Percentiles rank a stretch among this genome's conserved stretches.
These are phyloP conservation scores for Candida endomychidarum DNA, from an alignment of 805 yeast species.

Conservation along the genomic window DNA sequence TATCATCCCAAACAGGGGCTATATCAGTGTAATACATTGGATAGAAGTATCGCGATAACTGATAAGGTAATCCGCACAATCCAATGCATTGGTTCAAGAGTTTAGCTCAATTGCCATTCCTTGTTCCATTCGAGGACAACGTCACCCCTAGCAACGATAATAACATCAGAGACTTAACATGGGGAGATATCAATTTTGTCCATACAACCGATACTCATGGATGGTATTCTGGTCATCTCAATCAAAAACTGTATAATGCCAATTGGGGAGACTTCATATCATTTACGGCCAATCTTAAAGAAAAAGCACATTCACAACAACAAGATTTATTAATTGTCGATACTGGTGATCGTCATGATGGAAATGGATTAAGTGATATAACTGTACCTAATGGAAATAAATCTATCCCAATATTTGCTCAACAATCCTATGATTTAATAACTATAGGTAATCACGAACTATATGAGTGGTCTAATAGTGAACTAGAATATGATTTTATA, in stretches of 20 bases:
- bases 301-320: constrained; percentile 41
- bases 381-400: constrained; percentile 68
- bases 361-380: constrained; percentile 85
- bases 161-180: constrained; percentile 47
- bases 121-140: neutral
- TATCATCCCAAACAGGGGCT: too few relatives aligned
- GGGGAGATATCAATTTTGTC: constrained; percentile 79
- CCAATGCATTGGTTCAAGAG: constrained; percentile 5
- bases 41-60: too few relatives aligned
- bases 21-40: too few relatives aligned
- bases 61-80: neutral
- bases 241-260: constrained; percentile 73
- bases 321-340: constrained; percentile 76
- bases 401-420: constrained; percentile 62
- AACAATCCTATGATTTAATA: constrained; percentile 69
- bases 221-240: constrained; percentile 89
- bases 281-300: constrained; percentile 54
- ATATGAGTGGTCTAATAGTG: constrained; percentile 63
- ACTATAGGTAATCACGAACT: constrained; percentile 93
- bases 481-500: constrained; percentile 61
- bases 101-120: neutral
- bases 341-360: constrained; percentile 93
- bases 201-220: constrained; percentile 98
- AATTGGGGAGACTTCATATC: constrained; percentile 92
- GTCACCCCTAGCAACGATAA: neutral